A percentile compares a stretch with the other conserved stretches of the same genome.
Evolutionary conservation across 2,329 filamentous ascomycete species (phyloP).

Genomic region (Aurifilum marmelostoma): DNA sequence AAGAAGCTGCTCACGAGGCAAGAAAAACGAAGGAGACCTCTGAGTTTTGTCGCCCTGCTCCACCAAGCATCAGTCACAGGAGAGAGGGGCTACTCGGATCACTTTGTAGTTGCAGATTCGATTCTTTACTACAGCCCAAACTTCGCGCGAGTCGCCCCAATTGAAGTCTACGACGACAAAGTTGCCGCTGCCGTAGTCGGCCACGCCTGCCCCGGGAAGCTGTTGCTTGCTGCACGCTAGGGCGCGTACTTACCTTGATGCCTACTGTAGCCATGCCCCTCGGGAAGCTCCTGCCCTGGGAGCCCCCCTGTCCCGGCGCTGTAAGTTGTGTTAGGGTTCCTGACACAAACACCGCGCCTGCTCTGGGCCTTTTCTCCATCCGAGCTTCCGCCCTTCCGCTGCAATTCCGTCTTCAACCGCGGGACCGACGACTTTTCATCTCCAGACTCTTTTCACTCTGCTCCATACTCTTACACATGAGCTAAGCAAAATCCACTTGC

Average conservation of each 20-base stretch:
- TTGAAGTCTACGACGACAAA: no score
- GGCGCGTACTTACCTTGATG: neutral
- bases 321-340: neutral
- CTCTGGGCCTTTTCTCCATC: constrained; percentile 29
- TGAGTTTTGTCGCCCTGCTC: neutral
- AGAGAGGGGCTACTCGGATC: neutral
- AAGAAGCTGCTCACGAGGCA: neutral
- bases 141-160: neutral
- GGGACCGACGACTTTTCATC: constrained; percentile 8
- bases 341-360: neutral
- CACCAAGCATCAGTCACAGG: neutral
- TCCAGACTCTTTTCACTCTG: neutral
- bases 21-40: neutral
- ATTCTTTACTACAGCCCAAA: neutral
- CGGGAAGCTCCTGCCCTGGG: neutral
- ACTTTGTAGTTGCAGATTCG: constrained; percentile 10
- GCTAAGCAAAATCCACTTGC: neutral
- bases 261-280: neutral
- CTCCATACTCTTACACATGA: neutral
- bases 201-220: neutral
- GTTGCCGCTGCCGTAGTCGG: neutral
- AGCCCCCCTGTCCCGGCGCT: no score
- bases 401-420: constrained; percentile 30
- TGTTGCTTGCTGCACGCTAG: neutral
- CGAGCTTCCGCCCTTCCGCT: constrained; percentile 36